These are phyloP conservation scores for Cladophialophora carrionii DNA, from an alignment of 2,329 filamentous ascomycete genomes.

Conservation along the genomic window DNA sequence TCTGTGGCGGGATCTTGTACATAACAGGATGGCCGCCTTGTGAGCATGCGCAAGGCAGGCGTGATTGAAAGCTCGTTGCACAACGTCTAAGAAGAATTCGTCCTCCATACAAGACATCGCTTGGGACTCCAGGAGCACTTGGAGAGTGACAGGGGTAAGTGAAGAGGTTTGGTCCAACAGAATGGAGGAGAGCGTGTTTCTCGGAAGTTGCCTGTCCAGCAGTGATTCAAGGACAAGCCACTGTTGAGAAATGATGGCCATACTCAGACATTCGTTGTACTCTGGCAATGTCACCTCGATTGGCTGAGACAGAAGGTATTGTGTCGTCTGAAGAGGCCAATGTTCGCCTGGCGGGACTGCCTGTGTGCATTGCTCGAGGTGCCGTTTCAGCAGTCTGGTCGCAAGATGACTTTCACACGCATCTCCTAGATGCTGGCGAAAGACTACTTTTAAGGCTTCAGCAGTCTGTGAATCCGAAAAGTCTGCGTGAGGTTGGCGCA, in stretches of 20 bases:
- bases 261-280: conserved; percentile 9
- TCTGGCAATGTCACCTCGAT: conserved; percentile 11
- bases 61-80: conserved; percentile 21
- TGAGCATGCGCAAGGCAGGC: conserved; percentile 13
- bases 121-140: conserved; percentile 12
- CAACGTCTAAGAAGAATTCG: conserved; percentile 5
- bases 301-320: conserved; percentile 16
- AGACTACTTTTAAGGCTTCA: conserved; percentile 6
- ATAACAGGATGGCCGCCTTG: conserved; percentile 9
- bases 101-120: conserved; percentile 16
- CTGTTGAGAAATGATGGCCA: conserved; percentile 11
- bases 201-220: conserved; percentile 11
- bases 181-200: conserved; percentile 9
- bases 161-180: conserved; percentile 12
- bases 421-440: conserved; percentile 10
- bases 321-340: conserved; percentile 12
- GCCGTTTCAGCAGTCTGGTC: conserved; percentile 16
- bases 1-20: conserved; percentile 10
- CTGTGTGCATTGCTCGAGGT: conserved; percentile 15
- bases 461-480: conserved; percentile 14
- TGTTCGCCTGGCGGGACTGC: conserved; percentile 1
- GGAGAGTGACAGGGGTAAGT: conserved; percentile 13
- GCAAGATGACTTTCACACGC: conserved; percentile 7
- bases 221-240: conserved; percentile 15
- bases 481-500: neutral